phyloP scores from a whole-genome alignment of 495 filamentous ascomycete species.

The Diplogelasinospora grovesii region DNA sequence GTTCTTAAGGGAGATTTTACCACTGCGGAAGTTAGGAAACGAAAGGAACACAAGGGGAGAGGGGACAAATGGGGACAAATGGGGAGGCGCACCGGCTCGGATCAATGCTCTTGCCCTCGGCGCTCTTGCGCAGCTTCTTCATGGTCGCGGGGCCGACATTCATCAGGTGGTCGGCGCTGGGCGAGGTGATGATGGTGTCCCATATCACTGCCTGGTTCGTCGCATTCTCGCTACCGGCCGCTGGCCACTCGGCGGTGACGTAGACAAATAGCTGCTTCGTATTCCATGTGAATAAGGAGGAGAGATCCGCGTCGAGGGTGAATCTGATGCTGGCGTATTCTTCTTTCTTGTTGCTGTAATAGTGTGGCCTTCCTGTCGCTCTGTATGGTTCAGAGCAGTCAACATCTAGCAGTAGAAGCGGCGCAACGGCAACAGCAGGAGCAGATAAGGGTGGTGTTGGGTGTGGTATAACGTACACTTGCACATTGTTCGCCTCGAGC shows the following conservation, averaged over 20 bases:
- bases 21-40: constrained; percentile 29
- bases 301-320: constrained; percentile 79
- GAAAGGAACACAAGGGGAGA: constrained; percentile 2
- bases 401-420: too few relatives aligned
- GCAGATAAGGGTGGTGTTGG: neutral
- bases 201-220: constrained; percentile 83
- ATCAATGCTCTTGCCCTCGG: constrained; percentile 45
- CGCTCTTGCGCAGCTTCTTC: constrained; percentile 47
- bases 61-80: neutral
- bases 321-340: constrained; percentile 94
- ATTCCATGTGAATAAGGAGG: constrained; percentile 96
- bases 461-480: constrained; percentile 64
- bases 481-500: constrained; percentile 68
- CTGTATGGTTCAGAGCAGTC: too few relatives aligned
- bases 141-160: constrained; percentile 45
- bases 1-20: constrained; percentile 66
- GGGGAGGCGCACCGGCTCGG: constrained; percentile 44
- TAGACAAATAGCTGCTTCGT: constrained; percentile 99
- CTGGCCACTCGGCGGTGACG: constrained; percentile 80
- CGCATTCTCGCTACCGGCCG: constrained; percentile 28
- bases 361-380: too few relatives aligned
- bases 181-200: constrained; percentile 82
- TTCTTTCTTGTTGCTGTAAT: constrained; percentile 85
- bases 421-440: too few relatives aligned
- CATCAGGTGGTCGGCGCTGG: constrained; percentile 49